Evolutionary conservation across 371 early-diverging fungal species (phyloP).

Genomic region (Globomyces sp.): DNA sequence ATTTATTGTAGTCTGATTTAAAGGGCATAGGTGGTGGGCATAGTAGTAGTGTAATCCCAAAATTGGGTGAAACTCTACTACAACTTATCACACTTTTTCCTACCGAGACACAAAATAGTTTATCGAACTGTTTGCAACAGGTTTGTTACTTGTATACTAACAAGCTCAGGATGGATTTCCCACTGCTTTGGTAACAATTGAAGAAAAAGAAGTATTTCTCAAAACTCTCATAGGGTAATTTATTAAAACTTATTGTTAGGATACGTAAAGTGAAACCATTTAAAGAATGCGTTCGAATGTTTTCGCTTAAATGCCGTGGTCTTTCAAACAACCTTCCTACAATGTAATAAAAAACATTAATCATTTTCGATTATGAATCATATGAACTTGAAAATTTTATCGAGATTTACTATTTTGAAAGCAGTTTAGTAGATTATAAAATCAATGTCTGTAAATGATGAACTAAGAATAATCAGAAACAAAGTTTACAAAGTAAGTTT

Average conservation of each 20-base stretch:
- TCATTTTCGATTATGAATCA: too few species aligned
- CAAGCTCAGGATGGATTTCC: constrained; percentile 6
- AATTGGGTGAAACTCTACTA: constrained; percentile 6
- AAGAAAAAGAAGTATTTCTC: constrained; percentile 9
- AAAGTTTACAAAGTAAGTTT: too few species aligned
- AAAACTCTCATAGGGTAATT: constrained; percentile 10
- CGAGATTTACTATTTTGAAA: too few species aligned
- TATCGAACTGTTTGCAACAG: not conserved
- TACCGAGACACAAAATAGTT: not conserved
- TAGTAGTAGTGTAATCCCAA: not conserved
- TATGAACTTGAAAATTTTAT: too few species aligned
- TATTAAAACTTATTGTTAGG: not conserved
- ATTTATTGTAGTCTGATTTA: not conserved
- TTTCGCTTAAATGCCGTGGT: constrained; percentile 14
- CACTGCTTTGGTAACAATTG: not conserved
- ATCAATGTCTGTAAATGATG: too few species aligned
- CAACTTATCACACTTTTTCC: constrained; percentile 3
- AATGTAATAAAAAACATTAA: too few species aligned
- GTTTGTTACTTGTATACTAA: too few species aligned
- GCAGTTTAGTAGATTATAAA: too few species aligned
- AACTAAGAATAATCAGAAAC: too few species aligned
- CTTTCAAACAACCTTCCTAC: not conserved
- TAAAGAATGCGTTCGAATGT: not conserved
- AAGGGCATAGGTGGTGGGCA: constrained; percentile 11
- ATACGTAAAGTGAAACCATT: constrained; percentile 13